Conservation (phyloP, 23 red algal species). For the Chondrus crispus region DNA sequence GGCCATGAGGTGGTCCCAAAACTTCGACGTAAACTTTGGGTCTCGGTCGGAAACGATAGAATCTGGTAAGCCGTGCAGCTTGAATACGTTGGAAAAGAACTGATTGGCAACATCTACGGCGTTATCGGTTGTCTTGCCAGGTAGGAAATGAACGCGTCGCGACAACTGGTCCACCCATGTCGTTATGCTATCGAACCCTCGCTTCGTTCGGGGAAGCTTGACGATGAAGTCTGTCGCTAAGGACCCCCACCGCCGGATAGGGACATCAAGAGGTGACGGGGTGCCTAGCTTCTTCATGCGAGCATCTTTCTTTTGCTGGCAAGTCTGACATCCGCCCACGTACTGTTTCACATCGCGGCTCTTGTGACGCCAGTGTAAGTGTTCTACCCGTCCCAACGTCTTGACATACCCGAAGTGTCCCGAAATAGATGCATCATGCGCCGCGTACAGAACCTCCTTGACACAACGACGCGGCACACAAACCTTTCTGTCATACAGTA, state of each 20-base stretch:
- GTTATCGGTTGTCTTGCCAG: background rate
- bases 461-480: background rate
- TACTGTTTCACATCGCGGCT: background rate
- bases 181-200: background rate
- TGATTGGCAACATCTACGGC: background rate
- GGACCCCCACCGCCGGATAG: background rate
- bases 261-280: background rate
- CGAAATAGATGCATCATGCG: background rate
- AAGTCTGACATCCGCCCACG: background rate
- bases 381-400: background rate
- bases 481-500: background rate
- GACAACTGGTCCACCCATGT: background rate
- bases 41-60: background rate
- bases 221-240: background rate
- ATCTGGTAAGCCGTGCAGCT: background rate
- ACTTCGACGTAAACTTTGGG: slow-evolving; percentile 18
- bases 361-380: slow-evolving; percentile 17
- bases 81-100: background rate
- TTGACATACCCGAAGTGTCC: background rate
- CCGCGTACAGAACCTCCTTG: background rate
- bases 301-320: slow-evolving; percentile 12
- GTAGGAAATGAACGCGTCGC: background rate
- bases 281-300: background rate
- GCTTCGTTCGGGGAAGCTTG: background rate
- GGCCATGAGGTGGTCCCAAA: background rate